Percentiles rank a stretch among this genome's conserved stretches.
Evolutionary conservation across 345 rosid genomes (phyloP).

Genomic region (Eucalyptus albens): DNA sequence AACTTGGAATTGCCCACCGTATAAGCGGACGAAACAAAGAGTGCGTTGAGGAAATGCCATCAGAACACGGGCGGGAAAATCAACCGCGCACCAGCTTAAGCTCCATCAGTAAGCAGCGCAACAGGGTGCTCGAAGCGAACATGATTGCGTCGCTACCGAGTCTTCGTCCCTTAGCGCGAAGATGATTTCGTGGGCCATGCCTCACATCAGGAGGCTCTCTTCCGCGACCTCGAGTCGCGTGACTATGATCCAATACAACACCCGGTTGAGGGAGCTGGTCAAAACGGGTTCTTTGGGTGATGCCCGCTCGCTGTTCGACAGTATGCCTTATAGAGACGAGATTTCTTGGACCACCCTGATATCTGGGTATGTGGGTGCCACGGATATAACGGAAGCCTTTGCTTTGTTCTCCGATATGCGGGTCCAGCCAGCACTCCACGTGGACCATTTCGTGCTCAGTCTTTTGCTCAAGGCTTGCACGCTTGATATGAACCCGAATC

Average conservation of each 20-base stretch:
- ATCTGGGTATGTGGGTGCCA: slow-evolving; percentile 48
- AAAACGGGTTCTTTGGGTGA: slow-evolving; percentile 14
- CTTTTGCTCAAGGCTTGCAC: slow-evolving; percentile 69
- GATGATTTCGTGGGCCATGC: not conserved
- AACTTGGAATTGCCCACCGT: not conserved
- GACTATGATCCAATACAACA: slow-evolving; percentile 17
- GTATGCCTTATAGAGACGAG: slow-evolving; percentile 54
- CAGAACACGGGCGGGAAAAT: not conserved
- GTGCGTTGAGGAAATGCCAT: not conserved
- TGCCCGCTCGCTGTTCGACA: slow-evolving; percentile 69
- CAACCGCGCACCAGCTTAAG: not conserved
- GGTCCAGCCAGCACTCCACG: slow-evolving; percentile 27
- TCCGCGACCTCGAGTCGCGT: not conserved
- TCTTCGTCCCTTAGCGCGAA: not conserved
- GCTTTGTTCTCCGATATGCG: slow-evolving; percentile 53
- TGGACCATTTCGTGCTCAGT: slow-evolving; percentile 64
- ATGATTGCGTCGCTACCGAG: not conserved
- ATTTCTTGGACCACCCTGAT: slow-evolving; percentile 71
- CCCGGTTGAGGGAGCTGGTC: slow-evolving; percentile 13
- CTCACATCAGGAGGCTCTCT: not conserved
- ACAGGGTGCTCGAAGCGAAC: not conserved
- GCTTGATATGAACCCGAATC: slow-evolving; percentile 14
- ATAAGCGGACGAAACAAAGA: not conserved
- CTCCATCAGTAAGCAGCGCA: not conserved
- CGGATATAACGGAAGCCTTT: slow-evolving; percentile 36